These are phyloP conservation scores for Albizia julibrissin DNA, from an alignment of 306 rosid species.

Conservation along the genomic window DNA sequence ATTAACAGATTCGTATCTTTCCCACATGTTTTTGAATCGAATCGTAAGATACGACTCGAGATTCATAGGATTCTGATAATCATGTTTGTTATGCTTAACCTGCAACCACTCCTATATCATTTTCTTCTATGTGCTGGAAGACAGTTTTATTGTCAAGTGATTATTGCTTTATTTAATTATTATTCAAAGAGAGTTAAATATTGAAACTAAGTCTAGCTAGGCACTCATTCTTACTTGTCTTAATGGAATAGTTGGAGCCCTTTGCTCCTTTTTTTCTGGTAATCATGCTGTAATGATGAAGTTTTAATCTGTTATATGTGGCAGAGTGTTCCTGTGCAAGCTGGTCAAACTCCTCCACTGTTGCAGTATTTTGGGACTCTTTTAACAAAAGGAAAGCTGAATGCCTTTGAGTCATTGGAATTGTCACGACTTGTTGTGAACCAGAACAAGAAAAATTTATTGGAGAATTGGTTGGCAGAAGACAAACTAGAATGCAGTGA, in stretches of 20 bases:
- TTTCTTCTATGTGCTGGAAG: not conserved
- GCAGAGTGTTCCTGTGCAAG: constrained; percentile 99
- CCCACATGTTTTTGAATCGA: no score
- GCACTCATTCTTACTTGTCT: constrained; percentile 7
- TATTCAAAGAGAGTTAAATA: not conserved
- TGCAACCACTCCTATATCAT: not conserved
- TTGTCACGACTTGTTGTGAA: constrained; percentile 96
- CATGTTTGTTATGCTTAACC: not conserved
- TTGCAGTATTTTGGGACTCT: constrained; percentile 99
- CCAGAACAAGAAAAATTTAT: constrained; percentile 96
- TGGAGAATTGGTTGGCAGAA: constrained; percentile 99
- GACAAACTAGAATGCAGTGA: constrained; percentile 99
- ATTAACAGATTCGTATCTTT: no score
- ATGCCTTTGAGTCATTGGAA: constrained; percentile 92
- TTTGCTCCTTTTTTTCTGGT: constrained; percentile 6
- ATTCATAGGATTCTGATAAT: no score
- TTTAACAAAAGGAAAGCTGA: constrained; percentile 88
- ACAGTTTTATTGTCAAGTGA: not conserved
- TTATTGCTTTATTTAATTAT: not conserved
- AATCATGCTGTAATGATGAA: not conserved
- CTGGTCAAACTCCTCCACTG: constrained; percentile 98
- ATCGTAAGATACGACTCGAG: no score
- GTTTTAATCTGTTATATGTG: constrained; percentile 31
- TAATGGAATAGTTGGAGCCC: not conserved
- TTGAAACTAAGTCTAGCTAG: not conserved